phyloP scores from a whole-genome alignment of 78 protist species.

The Kipferlia bialata region DNA sequence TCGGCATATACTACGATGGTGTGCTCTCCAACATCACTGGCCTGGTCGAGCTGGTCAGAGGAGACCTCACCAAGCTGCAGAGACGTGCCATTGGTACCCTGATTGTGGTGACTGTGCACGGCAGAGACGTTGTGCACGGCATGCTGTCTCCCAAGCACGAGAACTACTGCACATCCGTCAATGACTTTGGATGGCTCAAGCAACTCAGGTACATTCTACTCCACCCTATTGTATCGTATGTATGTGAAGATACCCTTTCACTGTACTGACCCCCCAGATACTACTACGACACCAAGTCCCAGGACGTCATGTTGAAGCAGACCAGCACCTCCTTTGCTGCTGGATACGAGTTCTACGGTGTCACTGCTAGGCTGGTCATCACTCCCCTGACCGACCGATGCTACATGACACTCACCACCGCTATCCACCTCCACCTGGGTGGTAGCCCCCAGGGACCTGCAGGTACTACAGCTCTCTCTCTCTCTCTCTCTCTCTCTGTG shows the following conservation, averaged over 20 bases:
- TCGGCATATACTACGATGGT: background rate
- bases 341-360: slow-evolving; percentile 73
- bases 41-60: slow-evolving; percentile 15
- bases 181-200: slow-evolving; percentile 54
- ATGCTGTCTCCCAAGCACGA: too few species aligned
- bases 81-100: slow-evolving; percentile 53
- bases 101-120: slow-evolving; percentile 69
- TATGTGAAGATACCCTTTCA: too few species aligned
- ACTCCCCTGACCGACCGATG: slow-evolving; percentile 65
- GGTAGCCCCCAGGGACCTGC: slow-evolving; percentile 17
- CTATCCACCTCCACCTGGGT: slow-evolving; percentile 51
- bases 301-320: background rate
- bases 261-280: too few species aligned
- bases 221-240: too few species aligned
- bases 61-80: slow-evolving; percentile 16
- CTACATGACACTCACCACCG: slow-evolving; percentile 49
- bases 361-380: slow-evolving; percentile 55
- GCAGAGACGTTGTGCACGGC: slow-evolving; percentile 52
- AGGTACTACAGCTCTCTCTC: too few species aligned
- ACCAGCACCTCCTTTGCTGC: slow-evolving; percentile 37
- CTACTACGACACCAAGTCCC: too few species aligned
- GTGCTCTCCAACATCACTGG: background rate
- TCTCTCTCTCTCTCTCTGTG: too few species aligned
- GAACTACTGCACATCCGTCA: background rate
- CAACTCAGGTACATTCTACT: slow-evolving; percentile 74